A percentile compares a stretch with the other conserved stretches of the same genome.
Conservation (phyloP, 306 rosid species). For the Gillenia trifoliata region DNA sequence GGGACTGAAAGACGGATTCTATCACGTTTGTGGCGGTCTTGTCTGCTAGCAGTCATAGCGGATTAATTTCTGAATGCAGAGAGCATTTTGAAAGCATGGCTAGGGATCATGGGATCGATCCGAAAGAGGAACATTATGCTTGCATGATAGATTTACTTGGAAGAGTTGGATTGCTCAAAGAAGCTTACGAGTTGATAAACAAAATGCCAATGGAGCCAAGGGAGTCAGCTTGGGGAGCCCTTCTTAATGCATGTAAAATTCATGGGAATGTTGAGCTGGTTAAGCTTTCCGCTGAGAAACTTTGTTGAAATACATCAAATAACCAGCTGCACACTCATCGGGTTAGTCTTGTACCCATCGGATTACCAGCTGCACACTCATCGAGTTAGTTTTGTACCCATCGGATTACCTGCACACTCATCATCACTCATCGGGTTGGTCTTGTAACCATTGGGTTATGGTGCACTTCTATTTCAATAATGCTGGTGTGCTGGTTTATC, state of each 20-base stretch:
- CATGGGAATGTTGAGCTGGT: slow-evolving; percentile 65
- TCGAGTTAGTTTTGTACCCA: no score
- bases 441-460: no score
- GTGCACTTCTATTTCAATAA: no score
- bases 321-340: no score
- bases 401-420: no score
- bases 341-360: no score
- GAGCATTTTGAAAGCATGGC: slow-evolving; percentile 51
- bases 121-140: slow-evolving; percentile 59
- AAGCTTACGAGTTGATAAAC: slow-evolving; percentile 54
- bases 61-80: slow-evolving; percentile 48
- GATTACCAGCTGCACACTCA: no score
- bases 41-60: slow-evolving; percentile 75
- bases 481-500: no score
- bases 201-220: slow-evolving; percentile 69
- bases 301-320: slow-evolving; percentile 60
- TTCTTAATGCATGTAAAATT: slow-evolving; percentile 64
- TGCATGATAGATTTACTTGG: slow-evolving; percentile 72
- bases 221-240: slow-evolving; percentile 82
- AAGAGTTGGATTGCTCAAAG: slow-evolving; percentile 52
- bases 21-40: slow-evolving; percentile 62
- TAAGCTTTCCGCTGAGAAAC: slow-evolving; percentile 39
- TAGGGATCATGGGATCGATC: slow-evolving; percentile 41
- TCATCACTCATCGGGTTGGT: no score
- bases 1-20: slow-evolving; percentile 43